These are phyloP conservation scores for Paralagenidium karlingii DNA, from an alignment of 352 stramenopile species.

Conservation along the genomic window DNA sequence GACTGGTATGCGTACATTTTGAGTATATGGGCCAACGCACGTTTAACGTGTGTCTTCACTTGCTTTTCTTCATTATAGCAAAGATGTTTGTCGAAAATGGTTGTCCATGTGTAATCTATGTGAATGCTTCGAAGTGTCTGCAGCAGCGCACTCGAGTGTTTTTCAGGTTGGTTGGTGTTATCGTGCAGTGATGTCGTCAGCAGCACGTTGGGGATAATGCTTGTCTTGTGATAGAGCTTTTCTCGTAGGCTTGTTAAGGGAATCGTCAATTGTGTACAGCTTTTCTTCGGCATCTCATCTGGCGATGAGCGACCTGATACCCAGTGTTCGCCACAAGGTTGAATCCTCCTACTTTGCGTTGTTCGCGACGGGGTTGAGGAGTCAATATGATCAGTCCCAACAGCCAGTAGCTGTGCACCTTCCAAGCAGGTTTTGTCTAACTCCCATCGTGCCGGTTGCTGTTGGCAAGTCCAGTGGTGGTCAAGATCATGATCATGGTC, in stretches of 20 bases:
- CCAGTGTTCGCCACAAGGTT: too few relatives aligned
- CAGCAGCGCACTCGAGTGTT: too few relatives aligned
- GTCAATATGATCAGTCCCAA: too few relatives aligned
- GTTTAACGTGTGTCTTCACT: not conserved
- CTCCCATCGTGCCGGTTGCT: too few relatives aligned
- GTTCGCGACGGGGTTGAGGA: too few relatives aligned
- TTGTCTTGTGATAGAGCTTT: conserved; percentile 20
- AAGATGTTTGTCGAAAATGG: conserved; percentile 33
- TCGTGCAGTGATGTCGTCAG: too few relatives aligned
- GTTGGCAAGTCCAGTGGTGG: too few relatives aligned
- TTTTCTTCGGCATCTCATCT: conserved; percentile 22
- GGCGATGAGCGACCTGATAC: conserved; percentile 22
- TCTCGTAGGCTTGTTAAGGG: conserved; percentile 27
- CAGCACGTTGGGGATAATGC: conserved; percentile 1
- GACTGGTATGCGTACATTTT: conserved; percentile 12
- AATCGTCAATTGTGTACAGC: conserved; percentile 22
- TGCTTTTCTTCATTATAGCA: conserved; percentile 13
- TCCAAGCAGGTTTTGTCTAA: too few relatives aligned
- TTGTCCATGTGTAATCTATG: conserved; percentile 32
- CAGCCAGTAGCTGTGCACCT: too few relatives aligned
- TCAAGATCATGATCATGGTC: too few relatives aligned
- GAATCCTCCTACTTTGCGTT: too few relatives aligned
- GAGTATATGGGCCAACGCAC: not conserved
- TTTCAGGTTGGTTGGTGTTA: too few relatives aligned
- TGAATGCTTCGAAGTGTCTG: conserved; percentile 30